Base-by-base conservation (phyloP, 1,139 yeast genomes). In the Candida smagusa region DNA sequence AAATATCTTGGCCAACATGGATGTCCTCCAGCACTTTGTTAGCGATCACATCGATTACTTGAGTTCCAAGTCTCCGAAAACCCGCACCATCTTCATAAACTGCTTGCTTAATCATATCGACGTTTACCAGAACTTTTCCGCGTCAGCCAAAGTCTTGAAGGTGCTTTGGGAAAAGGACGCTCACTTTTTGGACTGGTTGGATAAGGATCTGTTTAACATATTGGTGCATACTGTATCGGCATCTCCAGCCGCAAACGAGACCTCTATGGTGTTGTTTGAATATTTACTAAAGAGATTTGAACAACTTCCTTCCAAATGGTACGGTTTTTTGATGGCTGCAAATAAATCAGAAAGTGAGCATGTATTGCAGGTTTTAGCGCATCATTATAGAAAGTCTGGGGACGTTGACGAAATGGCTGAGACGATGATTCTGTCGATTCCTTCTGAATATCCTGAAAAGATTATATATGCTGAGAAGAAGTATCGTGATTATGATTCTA, bases 41-140 rank as follows among this genome's bases (percentile, higher is more conserved):
- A 33, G 31, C 6, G 40, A 43, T 3, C 72, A 66, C 44, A 43
- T 63, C 9, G 36, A 47, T 5, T 61, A 64, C 41, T 45, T 65
- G 21, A 8, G 16, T 36, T 39, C 6, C 34, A 47, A 4, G 43
- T 51, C 8, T 33, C 19, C 22, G 3, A 42, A 44, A n/a, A 62
- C 71, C 5, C 43, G 53, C 9, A 55, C 50, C 3, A 36, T 68
- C 4, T 66, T 69, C 40, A 45, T 68, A 19, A 66, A 68, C 45
- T 67, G 75, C 43, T 34, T 68, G 6, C 47, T 71, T 21, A 61
- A 65, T 42, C 75, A 69, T 46, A 47, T 67, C 16, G 56, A 54
- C 30, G 39, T 59, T 11, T 54, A 61, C 41, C 74, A 68, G 40
- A 68, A 68, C 43, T 63, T 65, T 34, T 52, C 67, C 0, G 73